Base-by-base conservation (phyloP, 495 filamentous ascomycete genomes). In the Hypoxylon cercidicola region DNA sequence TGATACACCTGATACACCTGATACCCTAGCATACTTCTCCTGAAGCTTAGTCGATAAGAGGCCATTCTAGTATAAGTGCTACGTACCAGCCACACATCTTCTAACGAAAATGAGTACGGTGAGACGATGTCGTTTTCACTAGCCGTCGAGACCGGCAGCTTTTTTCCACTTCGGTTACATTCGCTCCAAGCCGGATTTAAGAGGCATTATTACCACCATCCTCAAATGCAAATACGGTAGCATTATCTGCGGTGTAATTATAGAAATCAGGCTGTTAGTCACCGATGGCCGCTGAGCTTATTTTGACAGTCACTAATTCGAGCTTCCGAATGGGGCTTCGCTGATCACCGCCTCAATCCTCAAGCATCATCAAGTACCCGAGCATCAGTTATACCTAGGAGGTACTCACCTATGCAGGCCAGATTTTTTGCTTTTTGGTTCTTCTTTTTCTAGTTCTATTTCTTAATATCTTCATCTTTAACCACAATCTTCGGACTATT, bases 61-160 rank as follows among this genome's bases (percentile, higher is more conserved):
- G 25, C 25, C 25, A 28, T 28, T 28, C n/a, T n/a, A n/a, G n/a
- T n/a, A n/a, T n/a, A n/a, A n/a, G n/a, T n/a, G n/a, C n/a, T n/a
- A n/a, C n/a, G n/a, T n/a, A n/a, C n/a, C n/a, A n/a, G n/a, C n/a
- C n/a, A n/a, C n/a, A n/a, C n/a, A n/a, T n/a, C n/a, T n/a, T n/a
- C n/a, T n/a, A n/a, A n/a, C n/a, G n/a, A n/a, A n/a, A n/a, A n/a
- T n/a, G n/a, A n/a, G n/a, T n/a, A n/a, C n/a, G n/a, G n/a, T n/a
- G n/a, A 58, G 3, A 48, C n/a, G 34, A 62, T 55, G 59, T 55
- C 50, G 59, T 62, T 62, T 15, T n/a, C 55, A 1, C 58, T 35
- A 11, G 46, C 16, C 55, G 23, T n/a, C n/a, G 39, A 58, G n/a
- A 53, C 39, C 21, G 28, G n/a, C 28, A 11, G 13, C 20, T 2